phyloP scores from a whole-genome alignment of 768 basidiomycete species.

The Boletus rubescentipes region DNA sequence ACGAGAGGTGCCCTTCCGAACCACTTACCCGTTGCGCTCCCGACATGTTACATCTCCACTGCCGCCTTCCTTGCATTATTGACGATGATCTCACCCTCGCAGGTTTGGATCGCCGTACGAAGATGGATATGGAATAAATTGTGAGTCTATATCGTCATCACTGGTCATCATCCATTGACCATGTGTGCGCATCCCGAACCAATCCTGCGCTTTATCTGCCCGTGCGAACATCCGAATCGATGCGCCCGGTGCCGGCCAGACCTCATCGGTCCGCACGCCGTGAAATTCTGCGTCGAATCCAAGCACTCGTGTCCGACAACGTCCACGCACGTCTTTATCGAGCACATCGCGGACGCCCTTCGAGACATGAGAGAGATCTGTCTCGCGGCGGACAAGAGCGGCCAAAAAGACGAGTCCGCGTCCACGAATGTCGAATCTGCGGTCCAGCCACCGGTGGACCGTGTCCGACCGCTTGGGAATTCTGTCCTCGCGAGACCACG shows the following conservation, averaged over 20 bases:
- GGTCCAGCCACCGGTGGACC: too few species aligned
- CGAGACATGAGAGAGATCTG: slow-evolving; percentile 67
- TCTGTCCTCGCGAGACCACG: slow-evolving; percentile 14
- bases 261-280: slow-evolving; percentile 68
- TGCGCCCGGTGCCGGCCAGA: slow-evolving; percentile 38
- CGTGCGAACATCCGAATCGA: too few species aligned
- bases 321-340: slow-evolving; percentile 68
- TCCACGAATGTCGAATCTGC: background rate
- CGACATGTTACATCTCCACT: background rate
- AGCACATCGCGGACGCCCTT: slow-evolving; percentile 59
- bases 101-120: slow-evolving; percentile 79
- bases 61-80: background rate
- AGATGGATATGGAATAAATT: slow-evolving; percentile 94
- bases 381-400: slow-evolving; percentile 7
- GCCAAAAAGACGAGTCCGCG: slow-evolving; percentile 4
- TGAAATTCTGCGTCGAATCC: slow-evolving; percentile 94
- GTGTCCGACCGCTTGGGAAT: background rate
- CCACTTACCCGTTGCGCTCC: background rate
- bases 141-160: slow-evolving; percentile 42
- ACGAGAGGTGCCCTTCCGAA: background rate
- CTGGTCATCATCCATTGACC: background rate
- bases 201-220: too few species aligned
- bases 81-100: background rate
- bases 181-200: background rate
- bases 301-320: slow-evolving; percentile 71